A percentile compares a stretch with the other conserved stretches of the same genome.
phyloP scores from a whole-genome alignment of 2,329 filamentous ascomycete genomes.

The Alternaria angustiovoidea region DNA sequence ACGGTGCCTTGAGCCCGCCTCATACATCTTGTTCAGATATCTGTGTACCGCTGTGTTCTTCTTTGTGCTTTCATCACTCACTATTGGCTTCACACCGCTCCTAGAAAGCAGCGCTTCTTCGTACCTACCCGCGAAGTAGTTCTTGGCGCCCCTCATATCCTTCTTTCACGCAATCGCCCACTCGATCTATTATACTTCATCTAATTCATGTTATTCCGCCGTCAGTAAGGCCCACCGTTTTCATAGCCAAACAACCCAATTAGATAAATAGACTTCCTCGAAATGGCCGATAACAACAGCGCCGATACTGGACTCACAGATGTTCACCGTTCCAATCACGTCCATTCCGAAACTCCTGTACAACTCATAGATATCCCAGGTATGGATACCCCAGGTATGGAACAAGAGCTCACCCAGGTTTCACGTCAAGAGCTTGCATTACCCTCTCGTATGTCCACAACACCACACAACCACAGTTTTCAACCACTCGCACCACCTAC shows the following conservation, averaged over 20 bases:
- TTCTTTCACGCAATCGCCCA: background rate
- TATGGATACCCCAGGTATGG: background rate
- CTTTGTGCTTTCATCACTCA: background rate
- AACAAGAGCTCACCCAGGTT: too few relatives aligned
- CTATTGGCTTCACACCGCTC: background rate
- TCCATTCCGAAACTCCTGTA: background rate
- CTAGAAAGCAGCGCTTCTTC: background rate
- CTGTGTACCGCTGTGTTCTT: background rate
- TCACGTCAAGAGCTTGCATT: background rate
- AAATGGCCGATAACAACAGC: conserved; percentile 19
- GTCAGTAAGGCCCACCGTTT: conserved; percentile 8
- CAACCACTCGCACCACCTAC: background rate
- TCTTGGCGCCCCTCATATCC: conserved; percentile 7
- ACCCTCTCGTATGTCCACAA: background rate
- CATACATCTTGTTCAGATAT: background rate
- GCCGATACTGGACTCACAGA: background rate
- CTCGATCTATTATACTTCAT: background rate
- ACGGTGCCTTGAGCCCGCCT: background rate
- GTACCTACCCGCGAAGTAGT: background rate
- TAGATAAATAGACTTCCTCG: conserved; percentile 10
- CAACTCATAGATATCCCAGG: background rate
- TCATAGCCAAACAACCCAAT: conserved; percentile 3
- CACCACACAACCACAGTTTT: background rate
- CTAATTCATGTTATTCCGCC: background rate
- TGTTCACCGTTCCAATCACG: background rate